Base-by-base conservation (phyloP, 257 asterid genomes). In the Petrea volubilis region DNA sequence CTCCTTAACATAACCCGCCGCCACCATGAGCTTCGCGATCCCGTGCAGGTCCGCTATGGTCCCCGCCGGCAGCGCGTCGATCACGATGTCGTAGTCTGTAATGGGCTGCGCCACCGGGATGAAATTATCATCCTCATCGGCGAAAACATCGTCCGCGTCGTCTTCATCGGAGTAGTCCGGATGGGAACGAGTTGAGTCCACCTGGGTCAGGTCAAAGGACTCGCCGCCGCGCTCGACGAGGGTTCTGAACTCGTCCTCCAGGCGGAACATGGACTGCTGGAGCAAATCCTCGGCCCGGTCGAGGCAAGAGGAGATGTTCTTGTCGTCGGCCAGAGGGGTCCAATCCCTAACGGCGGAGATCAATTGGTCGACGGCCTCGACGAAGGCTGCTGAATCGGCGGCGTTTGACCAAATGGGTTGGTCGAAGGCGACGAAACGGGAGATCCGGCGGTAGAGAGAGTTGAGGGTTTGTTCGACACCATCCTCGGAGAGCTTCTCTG, bases 261-360 rank as follows among this genome's bases (percentile, higher is more conserved):
- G 76, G 6, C 97, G 92, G 64, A 86, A 95, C 97, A 95, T 90
- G 15, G 95, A 87, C 75, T 92, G 96, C 85, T 88, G 95, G 53
- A 95, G 90, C 74, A 95, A 74, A 65, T 92, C 91, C 78, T 95
- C 98, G 31, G 97, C 99, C 25, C 91, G 90, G 61, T 91, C 97
- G 76, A 92, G 96, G 73, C 74, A 89, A 15, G 95, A 78, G 7
- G 93, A 78, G 60, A 92, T 85, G 62, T 77, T 74, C 77, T 90
- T 90, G 12, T 90, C 97, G 68, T 78, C 83, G 4, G 90, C 93
- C 20, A 91, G 27, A 12, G 91, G 92, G 20, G 88, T 83, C 94
- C 92, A 92, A 7, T 91, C 91, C 14, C 89, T 77, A 11, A 90
- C 84, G 7, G 84, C 72, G 15, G 87, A 61, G 44, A 83, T 82